These are phyloP conservation scores for Epichloe hybrida DNA, from an alignment of 2,329 filamentous ascomycete genomes.

Conservation along the genomic window DNA sequence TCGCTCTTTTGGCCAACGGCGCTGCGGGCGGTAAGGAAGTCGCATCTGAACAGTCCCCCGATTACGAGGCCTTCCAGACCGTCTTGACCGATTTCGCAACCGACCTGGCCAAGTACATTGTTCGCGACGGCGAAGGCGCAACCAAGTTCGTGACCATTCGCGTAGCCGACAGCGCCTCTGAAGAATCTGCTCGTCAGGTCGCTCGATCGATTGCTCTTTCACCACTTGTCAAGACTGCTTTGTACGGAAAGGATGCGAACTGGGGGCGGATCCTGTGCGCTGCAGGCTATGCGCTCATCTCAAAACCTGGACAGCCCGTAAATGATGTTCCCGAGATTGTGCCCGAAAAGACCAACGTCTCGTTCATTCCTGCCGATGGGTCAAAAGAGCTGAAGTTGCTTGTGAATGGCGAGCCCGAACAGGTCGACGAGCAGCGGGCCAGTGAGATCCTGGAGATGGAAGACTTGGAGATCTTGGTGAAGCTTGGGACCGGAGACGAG, in stretches of 20 bases:
- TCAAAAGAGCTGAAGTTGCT: constrained; percentile 62
- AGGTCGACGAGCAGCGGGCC: constrained; percentile 62
- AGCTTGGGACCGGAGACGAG: constrained; percentile 53
- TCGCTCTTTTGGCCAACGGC: constrained; percentile 90
- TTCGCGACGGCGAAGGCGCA: constrained; percentile 91
- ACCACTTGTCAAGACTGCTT: constrained; percentile 88
- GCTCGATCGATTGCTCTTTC: constrained; percentile 82
- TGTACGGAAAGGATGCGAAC: constrained; percentile 96
- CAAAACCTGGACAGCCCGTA: constrained; percentile 40
- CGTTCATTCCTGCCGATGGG: constrained; percentile 67
- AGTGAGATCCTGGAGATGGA: constrained; percentile 66
- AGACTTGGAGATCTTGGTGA: constrained; percentile 66
- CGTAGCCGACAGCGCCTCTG: constrained; percentile 58
- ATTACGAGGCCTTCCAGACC: constrained; percentile 57
- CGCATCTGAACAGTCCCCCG: constrained; percentile 35
- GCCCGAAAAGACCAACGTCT: constrained; percentile 61
- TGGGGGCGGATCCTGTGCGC: constrained; percentile 97
- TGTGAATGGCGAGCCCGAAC: constrained; percentile 67
- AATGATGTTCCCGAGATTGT: constrained; percentile 50
- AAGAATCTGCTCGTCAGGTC: constrained; percentile 61
- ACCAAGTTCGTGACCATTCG: constrained; percentile 96
- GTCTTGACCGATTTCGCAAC: constrained; percentile 67
- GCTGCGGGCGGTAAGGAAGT: constrained; percentile 64
- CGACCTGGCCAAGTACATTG: constrained; percentile 80
- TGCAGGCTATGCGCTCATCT: constrained; percentile 64